Conservation (phyloP, 2,329 filamentous ascomycete species). For the Calonectria honghensis region DNA sequence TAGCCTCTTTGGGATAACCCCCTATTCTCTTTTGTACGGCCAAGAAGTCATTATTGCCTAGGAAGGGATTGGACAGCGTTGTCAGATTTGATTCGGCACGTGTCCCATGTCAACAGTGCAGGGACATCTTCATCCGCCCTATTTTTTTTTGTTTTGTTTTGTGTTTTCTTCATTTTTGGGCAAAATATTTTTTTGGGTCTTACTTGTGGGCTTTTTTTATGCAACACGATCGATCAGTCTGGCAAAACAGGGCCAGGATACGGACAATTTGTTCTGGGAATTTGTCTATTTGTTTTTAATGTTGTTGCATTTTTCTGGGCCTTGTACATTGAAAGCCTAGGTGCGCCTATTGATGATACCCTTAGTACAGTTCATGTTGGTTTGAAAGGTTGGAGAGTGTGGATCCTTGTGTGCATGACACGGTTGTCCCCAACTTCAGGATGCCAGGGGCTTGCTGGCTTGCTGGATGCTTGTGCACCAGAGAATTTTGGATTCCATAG, state of each 20-base stretch:
- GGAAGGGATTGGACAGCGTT: background rate
- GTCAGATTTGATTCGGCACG: constrained; percentile 10
- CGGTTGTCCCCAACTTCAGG: constrained; percentile 1
- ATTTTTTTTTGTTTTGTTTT: background rate
- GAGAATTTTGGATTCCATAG: constrained; percentile 10
- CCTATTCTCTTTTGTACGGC: constrained; percentile 15
- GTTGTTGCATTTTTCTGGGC: constrained; percentile 6
- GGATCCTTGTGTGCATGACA: constrained; percentile 25
- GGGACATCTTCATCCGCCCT: background rate
- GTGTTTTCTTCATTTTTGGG: background rate
- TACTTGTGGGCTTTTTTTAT: constrained; percentile 19
- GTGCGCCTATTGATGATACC: constrained; percentile 35
- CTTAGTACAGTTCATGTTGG: constrained; percentile 35
- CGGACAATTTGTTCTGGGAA: constrained; percentile 14
- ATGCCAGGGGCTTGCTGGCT: background rate
- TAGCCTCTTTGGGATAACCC: background rate
- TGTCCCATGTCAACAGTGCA: background rate
- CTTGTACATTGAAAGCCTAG: constrained; percentile 31
- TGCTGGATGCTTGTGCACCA: constrained; percentile 29
- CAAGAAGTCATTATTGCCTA: background rate
- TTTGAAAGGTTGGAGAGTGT: constrained; percentile 24
- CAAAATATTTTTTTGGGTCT: background rate
- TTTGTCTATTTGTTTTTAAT: constrained; percentile 16
- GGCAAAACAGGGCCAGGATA: constrained; percentile 39
- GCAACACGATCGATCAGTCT: constrained; percentile 34